Evolutionary conservation across 805 yeast species (phyloP).

Genomic region (Nematodospora valgi): DNA sequence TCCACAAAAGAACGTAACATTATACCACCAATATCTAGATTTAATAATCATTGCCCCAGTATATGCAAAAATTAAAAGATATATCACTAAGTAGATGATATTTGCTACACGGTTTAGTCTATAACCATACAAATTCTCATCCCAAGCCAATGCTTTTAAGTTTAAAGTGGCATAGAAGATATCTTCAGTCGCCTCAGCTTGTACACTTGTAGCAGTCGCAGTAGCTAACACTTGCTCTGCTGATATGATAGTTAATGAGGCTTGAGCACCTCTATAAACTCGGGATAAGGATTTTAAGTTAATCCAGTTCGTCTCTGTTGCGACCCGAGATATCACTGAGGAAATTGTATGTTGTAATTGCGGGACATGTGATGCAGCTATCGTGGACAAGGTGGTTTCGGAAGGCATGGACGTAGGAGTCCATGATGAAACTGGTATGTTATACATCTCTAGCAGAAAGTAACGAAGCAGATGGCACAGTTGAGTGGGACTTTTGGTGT

Average conservation of each 20-base stretch:
- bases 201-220: slow-evolving; percentile 27
- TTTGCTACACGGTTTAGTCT: slow-evolving; percentile 28
- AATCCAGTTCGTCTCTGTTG: slow-evolving; percentile 18
- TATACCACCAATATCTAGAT: slow-evolving; percentile 39
- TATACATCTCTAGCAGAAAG: too few relatives aligned
- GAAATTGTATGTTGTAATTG: slow-evolving; percentile 16
- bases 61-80: slow-evolving; percentile 22
- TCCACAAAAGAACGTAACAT: slow-evolving; percentile 34
- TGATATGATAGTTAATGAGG: slow-evolving; percentile 31
- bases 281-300: slow-evolving; percentile 21
- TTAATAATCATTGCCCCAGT: slow-evolving; percentile 22
- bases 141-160: slow-evolving; percentile 25
- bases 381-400: slow-evolving; percentile 21
- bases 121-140: slow-evolving; percentile 25
- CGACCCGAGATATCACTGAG: slow-evolving; percentile 14
- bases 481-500: too few relatives aligned
- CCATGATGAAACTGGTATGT: too few relatives aligned
- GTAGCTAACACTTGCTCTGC: slow-evolving; percentile 38
- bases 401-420: slow-evolving; percentile 24
- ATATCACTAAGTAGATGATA: slow-evolving; percentile 27
- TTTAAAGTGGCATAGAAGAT: slow-evolving; percentile 31
- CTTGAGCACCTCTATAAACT: slow-evolving; percentile 31
- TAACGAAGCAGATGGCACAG: too few relatives aligned
- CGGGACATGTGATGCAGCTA: slow-evolving; percentile 22
- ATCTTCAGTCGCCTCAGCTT: slow-evolving; percentile 29